phyloP scores from a whole-genome alignment of 2,329 filamentous ascomycete species.

The Diplodia seriata region DNA sequence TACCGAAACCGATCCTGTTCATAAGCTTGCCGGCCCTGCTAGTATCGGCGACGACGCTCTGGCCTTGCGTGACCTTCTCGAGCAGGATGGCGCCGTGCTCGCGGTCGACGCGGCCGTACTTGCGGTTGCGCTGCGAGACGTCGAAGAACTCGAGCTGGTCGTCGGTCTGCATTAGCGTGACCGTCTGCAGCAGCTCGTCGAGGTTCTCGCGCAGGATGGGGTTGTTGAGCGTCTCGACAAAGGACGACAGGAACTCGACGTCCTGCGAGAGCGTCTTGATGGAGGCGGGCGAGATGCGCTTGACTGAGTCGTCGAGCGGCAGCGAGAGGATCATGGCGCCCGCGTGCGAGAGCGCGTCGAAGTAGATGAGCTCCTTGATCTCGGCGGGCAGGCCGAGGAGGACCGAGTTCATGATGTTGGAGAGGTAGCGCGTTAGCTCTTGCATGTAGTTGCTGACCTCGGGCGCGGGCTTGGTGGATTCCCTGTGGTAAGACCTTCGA shows the following conservation, averaged over 20 bases:
- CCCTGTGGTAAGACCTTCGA: conserved; percentile 21
- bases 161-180: conserved; percentile 82
- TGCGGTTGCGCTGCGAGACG: conserved; percentile 84
- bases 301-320: conserved; percentile 79
- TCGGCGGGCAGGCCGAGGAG: conserved; percentile 90
- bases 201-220: conserved; percentile 88
- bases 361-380: conserved; percentile 98
- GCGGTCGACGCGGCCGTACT: conserved; percentile 91
- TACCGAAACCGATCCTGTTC: conserved; percentile 28
- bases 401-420: conserved; percentile 96
- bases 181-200: conserved; percentile 92
- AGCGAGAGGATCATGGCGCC: conserved; percentile 84
- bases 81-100: conserved; percentile 85
- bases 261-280: conserved; percentile 82
- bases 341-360: conserved; percentile 91
- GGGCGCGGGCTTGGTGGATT: conserved; percentile 55
- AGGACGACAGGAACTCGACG: conserved; percentile 81
- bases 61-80: conserved; percentile 68
- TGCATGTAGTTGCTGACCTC: conserved; percentile 95
- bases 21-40: conserved; percentile 25
- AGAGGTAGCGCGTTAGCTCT: conserved; percentile 88
- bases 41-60: conserved; percentile 15
- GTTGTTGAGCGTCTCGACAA: conserved; percentile 86
- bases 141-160: conserved; percentile 99
- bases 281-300: conserved; percentile 85